Percentiles rank a stretch among this genome's conserved stretches.
Conservation (phyloP, 2,329 filamentous ascomycete genomes). For the Ophiostoma ulmi region DNA sequence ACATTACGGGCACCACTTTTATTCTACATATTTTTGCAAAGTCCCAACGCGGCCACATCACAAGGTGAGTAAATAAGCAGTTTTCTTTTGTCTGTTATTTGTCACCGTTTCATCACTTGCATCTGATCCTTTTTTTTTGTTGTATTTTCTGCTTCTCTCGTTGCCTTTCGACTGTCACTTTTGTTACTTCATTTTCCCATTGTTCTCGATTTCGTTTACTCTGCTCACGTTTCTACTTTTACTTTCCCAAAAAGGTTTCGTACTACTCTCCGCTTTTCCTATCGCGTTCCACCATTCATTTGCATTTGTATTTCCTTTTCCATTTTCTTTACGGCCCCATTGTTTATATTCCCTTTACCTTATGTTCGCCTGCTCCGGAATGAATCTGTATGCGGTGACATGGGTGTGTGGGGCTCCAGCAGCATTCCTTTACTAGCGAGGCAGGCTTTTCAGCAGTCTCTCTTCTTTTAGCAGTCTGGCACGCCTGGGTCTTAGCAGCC, state of each 20-base stretch:
- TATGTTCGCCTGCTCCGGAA: constrained; percentile 22
- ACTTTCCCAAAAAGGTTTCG: background rate
- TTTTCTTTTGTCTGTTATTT: background rate
- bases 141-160: background rate
- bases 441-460: background rate
- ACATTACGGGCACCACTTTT: background rate
- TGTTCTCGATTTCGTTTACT: background rate
- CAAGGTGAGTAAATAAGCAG: background rate
- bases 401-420: constrained; percentile 19
- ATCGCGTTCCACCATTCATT: background rate
- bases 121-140: background rate
- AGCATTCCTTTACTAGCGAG: constrained; percentile 10
- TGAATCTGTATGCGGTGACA: constrained; percentile 19
- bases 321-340: background rate
- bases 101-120: background rate
- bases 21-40: background rate
- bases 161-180: background rate
- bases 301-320: background rate
- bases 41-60: background rate
- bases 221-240: background rate
- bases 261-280: background rate
- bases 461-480: no score
- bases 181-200: background rate
- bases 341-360: background rate
- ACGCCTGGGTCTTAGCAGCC: background rate